Base-by-base conservation (phyloP, 2,329 filamentous ascomycete genomes). In the Exophiala lecanii-corni region DNA sequence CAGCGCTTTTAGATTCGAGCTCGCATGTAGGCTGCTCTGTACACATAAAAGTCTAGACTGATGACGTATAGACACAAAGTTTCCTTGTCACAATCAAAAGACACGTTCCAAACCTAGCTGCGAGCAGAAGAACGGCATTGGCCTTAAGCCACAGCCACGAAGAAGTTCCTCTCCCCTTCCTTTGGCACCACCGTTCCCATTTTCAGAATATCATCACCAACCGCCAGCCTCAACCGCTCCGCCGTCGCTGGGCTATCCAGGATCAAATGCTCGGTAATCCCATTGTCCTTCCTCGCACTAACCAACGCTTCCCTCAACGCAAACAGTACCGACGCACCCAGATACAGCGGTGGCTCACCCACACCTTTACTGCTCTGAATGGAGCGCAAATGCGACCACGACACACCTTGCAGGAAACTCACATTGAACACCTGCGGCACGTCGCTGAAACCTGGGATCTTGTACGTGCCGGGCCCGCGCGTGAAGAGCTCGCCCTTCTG, bases 391-490 rank as follows among this genome's bases (percentile, higher is more conserved):
- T 94, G 84, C 67, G 89, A 81, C 89, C 89, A 94, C 58, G 84
- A 78, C 2, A 94, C 88, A 43, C 81, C 88, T 65, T 94, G 92
- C 51, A 95, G 75, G 55, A 94, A 70, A 30, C 74, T 79, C 12
- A 94, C 84, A 61, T 94, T 92, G 68, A 94, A 89, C 25, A 78
- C 76, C 62, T 94, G 88, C 2, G 89, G 89, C 15, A 95, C 87
- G 60, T 94, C 89, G 36, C 87, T 75, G 71, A 94, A 94, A 0
- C 88, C 87, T 1, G 89, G 89, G 55, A 94, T 94, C 71, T 94
- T 94, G 68, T 94, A 94, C 1, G 82, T 76, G 9, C 73, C 73
- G 0, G 73, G 73, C 0, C 73, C 73, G 18, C 67, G 64, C 0
- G 73, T 76, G 55, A 79, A 78, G 21, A 85, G 71, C 39, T 81